phyloP scores from a whole-genome alignment of 345 rosid species.

The Eucalyptus fibrosa region DNA sequence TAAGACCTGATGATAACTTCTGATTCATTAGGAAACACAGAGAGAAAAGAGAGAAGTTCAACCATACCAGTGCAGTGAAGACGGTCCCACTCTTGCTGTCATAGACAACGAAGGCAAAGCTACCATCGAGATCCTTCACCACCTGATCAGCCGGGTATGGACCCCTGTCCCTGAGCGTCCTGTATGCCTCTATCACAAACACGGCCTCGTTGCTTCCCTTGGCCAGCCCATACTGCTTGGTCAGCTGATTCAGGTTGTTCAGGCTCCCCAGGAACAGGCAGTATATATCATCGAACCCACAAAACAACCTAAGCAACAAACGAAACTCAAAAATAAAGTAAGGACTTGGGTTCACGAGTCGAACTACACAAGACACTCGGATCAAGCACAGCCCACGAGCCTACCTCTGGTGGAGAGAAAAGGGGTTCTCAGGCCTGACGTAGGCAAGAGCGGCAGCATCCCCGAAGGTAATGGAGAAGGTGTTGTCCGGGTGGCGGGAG shows the following conservation, averaged over 20 bases:
- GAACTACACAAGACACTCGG: neutral
- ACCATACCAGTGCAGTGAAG: conserved; percentile 63
- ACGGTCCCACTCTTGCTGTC: conserved; percentile 63
- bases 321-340: neutral
- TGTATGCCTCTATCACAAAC: conserved; percentile 77
- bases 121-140: conserved; percentile 76
- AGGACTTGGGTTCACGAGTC: neutral
- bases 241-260: conserved; percentile 54
- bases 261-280: conserved; percentile 67
- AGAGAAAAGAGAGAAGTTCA: neutral
- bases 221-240: conserved; percentile 62
- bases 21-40: neutral
- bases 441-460: conserved; percentile 62
- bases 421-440: conserved; percentile 17
- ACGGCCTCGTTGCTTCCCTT: conserved; percentile 68
- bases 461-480: conserved; percentile 63
- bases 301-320: conserved; percentile 49
- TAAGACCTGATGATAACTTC: neutral
- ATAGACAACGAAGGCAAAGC: conserved; percentile 77
- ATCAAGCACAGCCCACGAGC: neutral
- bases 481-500: conserved; percentile 30
- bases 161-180: conserved; percentile 85
- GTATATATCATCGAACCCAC: conserved; percentile 73
- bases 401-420: conserved; percentile 45
- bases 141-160: conserved; percentile 96